A percentile compares a stretch with the other conserved stretches of the same genome.
Evolutionary conservation across 768 basidiomycete genomes (phyloP).

Genomic region (Kwoniella sp.): DNA sequence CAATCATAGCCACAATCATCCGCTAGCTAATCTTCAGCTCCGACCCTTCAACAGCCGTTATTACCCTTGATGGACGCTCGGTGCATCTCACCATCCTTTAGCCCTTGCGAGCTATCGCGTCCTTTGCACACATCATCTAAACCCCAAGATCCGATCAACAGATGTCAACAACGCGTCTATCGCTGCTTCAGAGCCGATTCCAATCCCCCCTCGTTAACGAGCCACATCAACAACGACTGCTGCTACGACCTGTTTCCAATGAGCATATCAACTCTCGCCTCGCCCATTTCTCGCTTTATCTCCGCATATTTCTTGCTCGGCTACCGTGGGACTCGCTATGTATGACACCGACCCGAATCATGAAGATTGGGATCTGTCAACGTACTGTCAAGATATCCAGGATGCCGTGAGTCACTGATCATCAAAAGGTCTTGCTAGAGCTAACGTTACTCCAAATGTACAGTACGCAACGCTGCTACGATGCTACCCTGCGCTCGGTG

Average conservation of each 20-base stretch:
- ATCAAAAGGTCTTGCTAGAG: not conserved
- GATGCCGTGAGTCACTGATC: constrained; percentile 7
- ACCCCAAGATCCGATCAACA: not conserved
- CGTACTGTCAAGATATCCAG: constrained; percentile 16
- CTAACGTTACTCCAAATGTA: not conserved
- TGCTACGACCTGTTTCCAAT: not conserved
- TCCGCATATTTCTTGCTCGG: not conserved
- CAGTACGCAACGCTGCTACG: constrained; percentile 9
- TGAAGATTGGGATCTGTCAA: constrained; percentile 17
- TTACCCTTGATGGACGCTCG: not conserved
- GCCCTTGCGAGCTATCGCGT: no score
- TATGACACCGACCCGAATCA: not conserved
- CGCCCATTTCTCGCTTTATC: not conserved
- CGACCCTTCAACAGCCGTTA: not conserved
- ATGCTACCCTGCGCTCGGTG: constrained; percentile 6
- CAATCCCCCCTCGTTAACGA: no score
- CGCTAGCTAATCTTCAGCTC: not conserved
- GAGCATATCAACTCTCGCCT: not conserved
- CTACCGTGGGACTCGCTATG: not conserved
- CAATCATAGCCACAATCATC: no score
- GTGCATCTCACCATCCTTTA: not conserved
- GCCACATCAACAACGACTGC: no score
- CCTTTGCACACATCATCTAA: not conserved
- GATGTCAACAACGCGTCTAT: not conserved
- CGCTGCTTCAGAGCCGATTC: not conserved